Evolutionary conservation across 2,329 filamentous ascomycete genomes (phyloP).

Genomic region (Claviceps fusiformis): DNA sequence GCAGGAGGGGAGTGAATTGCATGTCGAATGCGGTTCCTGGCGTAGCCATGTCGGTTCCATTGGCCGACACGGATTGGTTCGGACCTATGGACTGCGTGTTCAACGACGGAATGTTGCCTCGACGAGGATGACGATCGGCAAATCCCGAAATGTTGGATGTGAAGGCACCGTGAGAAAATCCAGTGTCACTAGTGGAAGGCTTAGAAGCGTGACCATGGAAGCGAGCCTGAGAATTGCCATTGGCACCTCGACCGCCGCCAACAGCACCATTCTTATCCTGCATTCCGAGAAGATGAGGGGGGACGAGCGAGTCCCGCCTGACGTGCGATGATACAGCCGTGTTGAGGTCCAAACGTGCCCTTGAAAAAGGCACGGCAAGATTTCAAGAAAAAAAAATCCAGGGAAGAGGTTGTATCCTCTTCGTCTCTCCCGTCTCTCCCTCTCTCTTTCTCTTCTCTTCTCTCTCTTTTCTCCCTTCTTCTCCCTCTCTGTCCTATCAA

Average conservation of each 20-base stretch:
- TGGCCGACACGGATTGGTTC: slow-evolving; percentile 28
- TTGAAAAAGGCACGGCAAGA: slow-evolving; percentile 30
- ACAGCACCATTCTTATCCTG: slow-evolving; percentile 65
- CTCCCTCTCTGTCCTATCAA: not conserved
- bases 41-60: slow-evolving; percentile 62
- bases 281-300: slow-evolving; percentile 80
- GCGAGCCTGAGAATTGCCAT: slow-evolving; percentile 41
- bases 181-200: slow-evolving; percentile 70
- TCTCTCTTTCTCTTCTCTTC: not conserved
- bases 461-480: no score
- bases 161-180: slow-evolving; percentile 88
- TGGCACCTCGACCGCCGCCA: slow-evolving; percentile 28
- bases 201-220: slow-evolving; percentile 63
- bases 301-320: slow-evolving; percentile 74
- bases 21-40: slow-evolving; percentile 88
- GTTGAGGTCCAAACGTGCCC: slow-evolving; percentile 52
- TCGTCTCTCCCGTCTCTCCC: not conserved
- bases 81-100: slow-evolving; percentile 62
- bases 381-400: not conserved
- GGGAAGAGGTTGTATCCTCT: not conserved
- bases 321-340: slow-evolving; percentile 70
- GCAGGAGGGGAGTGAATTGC: slow-evolving; percentile 94
- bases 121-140: slow-evolving; percentile 71
- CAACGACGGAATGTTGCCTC: slow-evolving; percentile 78
- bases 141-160: slow-evolving; percentile 76